A percentile compares a stretch with the other conserved stretches of the same genome.
phyloP scores from a whole-genome alignment of 2,329 filamentous ascomycete genomes.

The Colletotrichum noveboracense region DNA sequence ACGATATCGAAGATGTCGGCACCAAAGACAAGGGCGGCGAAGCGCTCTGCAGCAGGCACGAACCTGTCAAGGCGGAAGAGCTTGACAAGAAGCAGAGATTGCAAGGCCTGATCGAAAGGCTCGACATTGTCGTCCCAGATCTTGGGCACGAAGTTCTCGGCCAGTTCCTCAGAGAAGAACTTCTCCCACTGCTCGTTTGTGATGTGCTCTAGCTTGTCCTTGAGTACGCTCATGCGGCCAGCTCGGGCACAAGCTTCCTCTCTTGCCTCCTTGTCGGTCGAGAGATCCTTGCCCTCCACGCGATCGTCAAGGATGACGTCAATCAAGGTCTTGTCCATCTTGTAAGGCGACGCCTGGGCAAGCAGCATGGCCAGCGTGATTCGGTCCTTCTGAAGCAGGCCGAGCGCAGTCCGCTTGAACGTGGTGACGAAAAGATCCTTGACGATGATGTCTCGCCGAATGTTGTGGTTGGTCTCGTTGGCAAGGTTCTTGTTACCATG shows the following conservation, averaged over 20 bases:
- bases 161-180: constrained; percentile 86
- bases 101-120: constrained; percentile 76
- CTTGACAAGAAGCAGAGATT: constrained; percentile 89
- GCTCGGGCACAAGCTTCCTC: constrained; percentile 74
- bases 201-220: constrained; percentile 70
- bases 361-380: constrained; percentile 95
- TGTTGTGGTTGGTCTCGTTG: constrained; percentile 75
- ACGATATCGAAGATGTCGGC: constrained; percentile 80
- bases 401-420: constrained; percentile 92
- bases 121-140: constrained; percentile 72
- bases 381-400: constrained; percentile 90
- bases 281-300: constrained; percentile 79
- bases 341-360: constrained; percentile 92
- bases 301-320: constrained; percentile 84
- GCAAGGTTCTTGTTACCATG: constrained; percentile 77
- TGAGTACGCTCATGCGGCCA: constrained; percentile 74
- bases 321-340: constrained; percentile 90
- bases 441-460: constrained; percentile 87
- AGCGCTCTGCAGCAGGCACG: constrained; percentile 90
- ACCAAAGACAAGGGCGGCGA: constrained; percentile 86
- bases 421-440: constrained; percentile 89
- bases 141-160: constrained; percentile 81
- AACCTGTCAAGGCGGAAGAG: constrained; percentile 95
- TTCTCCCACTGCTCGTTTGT: constrained; percentile 73
- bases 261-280: constrained; percentile 66